Evolutionary conservation across 345 rosid genomes (phyloP).

Genomic region (Punica granatum): DNA sequence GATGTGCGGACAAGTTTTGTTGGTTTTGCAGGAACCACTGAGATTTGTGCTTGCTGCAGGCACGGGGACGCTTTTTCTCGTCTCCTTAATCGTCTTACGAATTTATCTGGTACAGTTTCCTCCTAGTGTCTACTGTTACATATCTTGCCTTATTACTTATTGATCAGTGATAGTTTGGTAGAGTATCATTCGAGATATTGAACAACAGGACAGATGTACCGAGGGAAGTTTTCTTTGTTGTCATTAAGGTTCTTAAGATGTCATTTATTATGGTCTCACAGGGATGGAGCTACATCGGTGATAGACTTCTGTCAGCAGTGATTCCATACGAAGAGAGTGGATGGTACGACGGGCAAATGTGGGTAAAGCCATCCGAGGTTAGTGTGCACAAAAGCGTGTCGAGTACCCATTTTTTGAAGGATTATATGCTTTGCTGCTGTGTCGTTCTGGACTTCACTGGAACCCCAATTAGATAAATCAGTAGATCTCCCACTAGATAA

Average conservation of each 20-base stretch:
- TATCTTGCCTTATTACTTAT: too few species aligned
- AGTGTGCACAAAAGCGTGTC: slow-evolving; percentile 10
- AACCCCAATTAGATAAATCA: not conserved
- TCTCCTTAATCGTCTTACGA: slow-evolving; percentile 68
- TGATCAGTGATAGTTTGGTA: not conserved
- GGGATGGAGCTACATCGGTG: slow-evolving; percentile 99
- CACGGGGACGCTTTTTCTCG: slow-evolving; percentile 82
- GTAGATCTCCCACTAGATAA: too few species aligned
- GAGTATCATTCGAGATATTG: not conserved
- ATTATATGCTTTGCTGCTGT: not conserved
- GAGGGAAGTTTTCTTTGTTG: too few species aligned
- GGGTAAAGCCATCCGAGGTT: slow-evolving; percentile 98
- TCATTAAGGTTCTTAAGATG: not conserved
- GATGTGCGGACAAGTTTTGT: not conserved
- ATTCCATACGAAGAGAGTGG: slow-evolving; percentile 96
- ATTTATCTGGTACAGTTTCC: slow-evolving; percentile 64
- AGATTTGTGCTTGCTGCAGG: slow-evolving; percentile 86
- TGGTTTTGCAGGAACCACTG: slow-evolving; percentile 65
- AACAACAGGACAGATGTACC: too few species aligned
- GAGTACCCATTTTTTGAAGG: not conserved
- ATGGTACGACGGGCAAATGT: slow-evolving; percentile 98
- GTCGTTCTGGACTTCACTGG: not conserved
- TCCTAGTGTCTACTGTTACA: not conserved
- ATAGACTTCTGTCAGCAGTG: slow-evolving; percentile 88
- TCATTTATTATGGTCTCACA: slow-evolving; percentile 11